phyloP scores from a whole-genome alignment of 2,329 filamentous ascomycete genomes.

The Ceratocystis harringtonii region DNA sequence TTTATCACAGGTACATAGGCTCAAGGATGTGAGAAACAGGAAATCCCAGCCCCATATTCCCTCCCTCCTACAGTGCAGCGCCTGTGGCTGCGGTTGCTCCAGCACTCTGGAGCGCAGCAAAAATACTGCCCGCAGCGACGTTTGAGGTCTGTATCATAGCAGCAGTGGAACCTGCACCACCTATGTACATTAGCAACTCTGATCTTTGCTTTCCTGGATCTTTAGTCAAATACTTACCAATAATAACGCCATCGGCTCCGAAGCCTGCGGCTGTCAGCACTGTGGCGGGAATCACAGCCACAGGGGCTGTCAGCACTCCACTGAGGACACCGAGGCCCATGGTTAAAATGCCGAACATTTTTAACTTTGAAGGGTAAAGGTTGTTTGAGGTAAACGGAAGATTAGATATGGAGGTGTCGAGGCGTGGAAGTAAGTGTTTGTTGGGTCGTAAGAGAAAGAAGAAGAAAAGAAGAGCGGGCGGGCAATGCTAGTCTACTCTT shows the following conservation, averaged over 20 bases:
- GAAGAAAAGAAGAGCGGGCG: not conserved
- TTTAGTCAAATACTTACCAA: not conserved
- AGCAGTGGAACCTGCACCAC: not conserved
- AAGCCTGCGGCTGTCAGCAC: not conserved
- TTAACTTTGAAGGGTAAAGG: not conserved
- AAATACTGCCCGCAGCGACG: constrained; percentile 3
- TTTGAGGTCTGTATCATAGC: not conserved
- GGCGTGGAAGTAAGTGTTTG: no score
- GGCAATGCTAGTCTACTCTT: not conserved
- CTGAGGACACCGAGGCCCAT: not conserved
- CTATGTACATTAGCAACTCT: no score
- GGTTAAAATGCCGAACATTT: not conserved
- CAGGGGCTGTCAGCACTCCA: not conserved
- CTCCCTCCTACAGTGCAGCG: not conserved
- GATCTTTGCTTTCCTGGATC: no score
- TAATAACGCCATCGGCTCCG: not conserved
- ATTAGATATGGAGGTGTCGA: not conserved
- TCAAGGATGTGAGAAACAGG: no score
- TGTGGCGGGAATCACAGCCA: not conserved
- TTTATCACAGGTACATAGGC: no score
- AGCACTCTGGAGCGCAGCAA: constrained; percentile 13
- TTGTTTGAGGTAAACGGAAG: not conserved
- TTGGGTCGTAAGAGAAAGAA: not conserved
- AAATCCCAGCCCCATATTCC: not conserved
- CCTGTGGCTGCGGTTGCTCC: not conserved